Evolutionary conservation across 2,329 filamentous ascomycete genomes (phyloP).

Genomic region (Didymella keratinophila): DNA sequence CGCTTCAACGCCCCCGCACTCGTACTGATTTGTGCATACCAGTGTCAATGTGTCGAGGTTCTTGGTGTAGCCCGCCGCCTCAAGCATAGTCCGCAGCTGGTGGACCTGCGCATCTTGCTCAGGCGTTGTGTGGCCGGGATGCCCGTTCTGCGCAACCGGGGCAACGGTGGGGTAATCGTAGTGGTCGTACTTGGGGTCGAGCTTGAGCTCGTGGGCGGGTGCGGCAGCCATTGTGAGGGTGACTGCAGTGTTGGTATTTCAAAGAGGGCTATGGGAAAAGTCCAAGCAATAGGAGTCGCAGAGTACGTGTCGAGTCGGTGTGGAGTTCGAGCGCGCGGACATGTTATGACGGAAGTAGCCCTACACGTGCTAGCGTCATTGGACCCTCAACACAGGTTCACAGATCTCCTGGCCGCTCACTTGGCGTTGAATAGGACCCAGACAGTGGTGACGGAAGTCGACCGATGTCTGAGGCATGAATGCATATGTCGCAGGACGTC

Average conservation of each 20-base stretch:
- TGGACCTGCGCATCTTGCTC: slow-evolving; percentile 89
- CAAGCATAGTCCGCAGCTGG: slow-evolving; percentile 85
- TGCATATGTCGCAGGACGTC: background rate
- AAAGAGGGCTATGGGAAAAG: slow-evolving; percentile 16
- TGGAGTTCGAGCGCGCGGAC: slow-evolving; percentile 27
- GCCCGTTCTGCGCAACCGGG: slow-evolving; percentile 73
- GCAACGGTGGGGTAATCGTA: slow-evolving; percentile 90
- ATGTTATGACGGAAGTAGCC: slow-evolving; percentile 41
- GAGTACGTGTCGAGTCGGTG: slow-evolving; percentile 22
- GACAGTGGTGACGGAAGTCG: slow-evolving; percentile 24
- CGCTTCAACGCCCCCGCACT: slow-evolving; percentile 2
- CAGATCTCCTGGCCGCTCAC: slow-evolving; percentile 13
- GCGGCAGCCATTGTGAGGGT: slow-evolving; percentile 43
- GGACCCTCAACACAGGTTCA: slow-evolving; percentile 17
- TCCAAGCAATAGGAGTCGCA: slow-evolving; percentile 20
- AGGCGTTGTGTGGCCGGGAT: slow-evolving; percentile 85
- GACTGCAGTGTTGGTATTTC: slow-evolving; percentile 11
- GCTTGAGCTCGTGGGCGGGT: slow-evolving; percentile 50
- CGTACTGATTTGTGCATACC: slow-evolving; percentile 59
- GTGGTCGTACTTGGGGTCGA: slow-evolving; percentile 93
- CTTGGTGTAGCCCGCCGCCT: slow-evolving; percentile 81
- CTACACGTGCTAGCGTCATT: slow-evolving; percentile 36
- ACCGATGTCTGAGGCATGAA: background rate
- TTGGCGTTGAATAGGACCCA: slow-evolving; percentile 16
- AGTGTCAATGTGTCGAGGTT: slow-evolving; percentile 91